Base-by-base conservation (phyloP, 2,329 filamentous ascomycete species). In the Pseudofabraea citricarpa region DNA sequence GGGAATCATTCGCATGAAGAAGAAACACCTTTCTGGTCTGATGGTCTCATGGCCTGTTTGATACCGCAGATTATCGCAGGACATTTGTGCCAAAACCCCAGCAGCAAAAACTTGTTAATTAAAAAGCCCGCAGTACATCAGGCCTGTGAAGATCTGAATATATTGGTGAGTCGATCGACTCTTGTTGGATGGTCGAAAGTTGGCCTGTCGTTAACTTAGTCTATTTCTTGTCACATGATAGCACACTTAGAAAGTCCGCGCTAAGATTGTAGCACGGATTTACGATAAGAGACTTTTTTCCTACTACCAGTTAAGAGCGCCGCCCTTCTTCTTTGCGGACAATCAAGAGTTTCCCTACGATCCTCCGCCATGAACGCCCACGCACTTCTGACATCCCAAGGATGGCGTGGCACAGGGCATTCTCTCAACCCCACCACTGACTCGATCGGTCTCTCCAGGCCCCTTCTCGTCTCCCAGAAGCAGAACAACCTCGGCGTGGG, bases 341-440 rank as follows among this genome's bases (percentile, higher is more conserved):
- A 35, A 20, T 13, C 38, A 29, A 32, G 16, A n/a, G n/a, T n/a
- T n/a, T n/a, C n/a, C n/a, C n/a, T n/a, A n/a, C n/a, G n/a, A n/a
- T n/a, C 3, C 41, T 10, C 35, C 19, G 20, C 12, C 32, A 96
- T 97, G 90, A 78, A 97, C 66, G 86, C 90, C 43, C 77, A 86
- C 63, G 85, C 85, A 56, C 84, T 93, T 56, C 81, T 97, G 55
- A 82, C 83, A 54, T 78, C 81, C 55, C 90, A 95, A 65, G 91
- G 91, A 63, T 97, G 91, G 91, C 81, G 85, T 46, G 91, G 91
- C 53, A 79, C 82, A 27, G 91, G 91, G 51, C 88, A 95, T 66
- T 88, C 90, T 1, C 83, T 97, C 20, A 90, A 95, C 61, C 78
- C 84, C 48, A 81, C 73, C 15, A 74, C 78, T 70, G 82, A 85